Conservation (phyloP, 345 rosid species). For the Salix exigua region DNA sequence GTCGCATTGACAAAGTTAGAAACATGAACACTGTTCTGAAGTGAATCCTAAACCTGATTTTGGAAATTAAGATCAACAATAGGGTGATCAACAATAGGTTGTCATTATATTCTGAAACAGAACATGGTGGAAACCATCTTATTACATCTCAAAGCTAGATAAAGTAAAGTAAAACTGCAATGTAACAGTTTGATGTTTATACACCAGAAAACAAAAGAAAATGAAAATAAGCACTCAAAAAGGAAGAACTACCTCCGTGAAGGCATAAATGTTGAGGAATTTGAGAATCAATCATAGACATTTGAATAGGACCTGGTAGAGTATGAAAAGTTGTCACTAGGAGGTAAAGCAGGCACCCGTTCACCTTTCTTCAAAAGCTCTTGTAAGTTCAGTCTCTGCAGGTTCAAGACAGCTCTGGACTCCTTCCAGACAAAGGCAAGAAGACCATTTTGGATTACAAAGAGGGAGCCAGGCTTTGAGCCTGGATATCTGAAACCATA, state of each 20-base stretch:
- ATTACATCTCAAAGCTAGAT: neutral
- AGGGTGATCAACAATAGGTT: neutral
- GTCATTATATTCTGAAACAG: neutral
- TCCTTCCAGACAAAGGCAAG: conserved; percentile 89
- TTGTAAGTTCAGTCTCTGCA: conserved; percentile 65
- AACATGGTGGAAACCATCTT: neutral
- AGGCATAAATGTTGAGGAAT: conserved; percentile 31
- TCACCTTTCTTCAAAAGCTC: conserved; percentile 77
- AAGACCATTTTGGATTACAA: conserved; percentile 52
- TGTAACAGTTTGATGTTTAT: neutral
- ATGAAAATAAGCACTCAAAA: neutral
- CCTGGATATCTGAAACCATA: conserved; percentile 93
- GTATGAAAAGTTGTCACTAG: conserved; percentile 65
- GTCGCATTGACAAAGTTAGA: neutral
- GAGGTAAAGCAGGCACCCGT: conserved; percentile 54
- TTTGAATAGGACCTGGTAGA: conserved; percentile 78
- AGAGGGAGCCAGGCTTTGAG: conserved; percentile 79
- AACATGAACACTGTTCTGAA: neutral
- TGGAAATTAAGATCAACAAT: neutral
- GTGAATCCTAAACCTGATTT: neutral
- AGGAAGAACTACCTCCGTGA: conserved; percentile 46
- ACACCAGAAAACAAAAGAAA: neutral
- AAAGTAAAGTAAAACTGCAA: neutral
- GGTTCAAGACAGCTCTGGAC: conserved; percentile 58
- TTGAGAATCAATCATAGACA: conserved; percentile 60